A percentile compares a stretch with the other conserved stretches of the same genome.
Conservation (phyloP, 2,329 filamentous ascomycete species). For the Colletotrichum australisinense region DNA sequence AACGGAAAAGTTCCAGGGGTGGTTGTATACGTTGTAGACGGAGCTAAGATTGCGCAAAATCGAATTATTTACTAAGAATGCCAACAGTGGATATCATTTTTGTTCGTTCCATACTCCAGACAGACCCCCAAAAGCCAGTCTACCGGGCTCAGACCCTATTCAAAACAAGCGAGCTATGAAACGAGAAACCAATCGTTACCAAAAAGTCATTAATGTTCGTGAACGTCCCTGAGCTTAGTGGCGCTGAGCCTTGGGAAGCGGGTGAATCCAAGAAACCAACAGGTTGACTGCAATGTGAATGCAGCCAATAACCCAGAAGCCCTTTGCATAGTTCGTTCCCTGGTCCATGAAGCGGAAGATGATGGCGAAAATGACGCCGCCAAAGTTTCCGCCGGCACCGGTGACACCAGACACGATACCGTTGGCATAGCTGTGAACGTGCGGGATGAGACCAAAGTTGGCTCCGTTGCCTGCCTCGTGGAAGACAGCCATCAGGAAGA, state of each 20-base stretch:
- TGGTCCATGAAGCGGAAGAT: slow-evolving; percentile 79
- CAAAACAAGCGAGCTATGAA: neutral
- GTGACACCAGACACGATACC: slow-evolving; percentile 81
- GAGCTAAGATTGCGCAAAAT: neutral
- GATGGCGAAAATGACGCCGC: slow-evolving; percentile 86
- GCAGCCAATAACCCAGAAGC: slow-evolving; percentile 85
- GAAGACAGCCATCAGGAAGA: slow-evolving; percentile 84
- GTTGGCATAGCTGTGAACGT: slow-evolving; percentile 86
- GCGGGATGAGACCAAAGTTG: slow-evolving; percentile 87
- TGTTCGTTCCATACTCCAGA: slow-evolving; percentile 21
- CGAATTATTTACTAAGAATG: neutral
- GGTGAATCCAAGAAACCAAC: slow-evolving; percentile 66
- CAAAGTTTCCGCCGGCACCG: slow-evolving; percentile 85
- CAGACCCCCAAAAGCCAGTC: neutral
- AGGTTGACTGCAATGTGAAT: slow-evolving; percentile 79
- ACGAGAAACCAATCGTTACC: neutral
- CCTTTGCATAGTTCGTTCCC: slow-evolving; percentile 73
- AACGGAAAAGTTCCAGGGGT: too few relatives aligned
- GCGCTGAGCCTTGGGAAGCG: slow-evolving; percentile 63
- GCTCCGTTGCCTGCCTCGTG: slow-evolving; percentile 87
- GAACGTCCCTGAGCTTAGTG: neutral
- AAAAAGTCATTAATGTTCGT: neutral
- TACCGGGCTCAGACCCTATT: neutral
- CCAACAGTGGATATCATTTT: slow-evolving; percentile 30
- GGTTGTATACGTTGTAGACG: neutral